phyloP scores from a whole-genome alignment of 2,329 filamentous ascomycete species.

The Sclerotiophoma versabilis region DNA sequence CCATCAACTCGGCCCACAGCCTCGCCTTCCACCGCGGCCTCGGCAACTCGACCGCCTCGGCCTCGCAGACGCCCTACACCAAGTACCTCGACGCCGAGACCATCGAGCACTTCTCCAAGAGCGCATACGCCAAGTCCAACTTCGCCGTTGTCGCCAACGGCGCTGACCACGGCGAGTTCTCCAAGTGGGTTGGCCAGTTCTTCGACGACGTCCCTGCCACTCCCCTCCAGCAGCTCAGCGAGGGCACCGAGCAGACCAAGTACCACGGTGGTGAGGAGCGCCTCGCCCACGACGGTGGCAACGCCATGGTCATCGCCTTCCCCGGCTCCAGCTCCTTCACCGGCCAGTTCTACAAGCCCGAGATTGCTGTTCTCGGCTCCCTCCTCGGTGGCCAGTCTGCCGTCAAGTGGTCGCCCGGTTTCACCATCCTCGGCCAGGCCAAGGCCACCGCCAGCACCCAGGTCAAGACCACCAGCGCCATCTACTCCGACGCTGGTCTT shows the following conservation, averaged over 20 bases:
- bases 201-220: conserved; percentile 73
- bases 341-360: conserved; percentile 80
- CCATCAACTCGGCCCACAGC: conserved; percentile 83
- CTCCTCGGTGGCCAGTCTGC: conserved; percentile 88
- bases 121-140: conserved; percentile 87
- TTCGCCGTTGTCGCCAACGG: conserved; percentile 92
- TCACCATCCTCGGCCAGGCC: conserved; percentile 85
- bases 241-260: conserved; percentile 72
- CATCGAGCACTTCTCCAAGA: conserved; percentile 76
- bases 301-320: conserved; percentile 90
- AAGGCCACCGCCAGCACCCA: conserved; percentile 70
- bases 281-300: conserved; percentile 76
- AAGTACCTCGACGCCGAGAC: conserved; percentile 81
- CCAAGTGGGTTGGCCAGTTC: conserved; percentile 93
- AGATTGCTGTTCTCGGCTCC: conserved; percentile 83
- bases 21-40: conserved; percentile 94
- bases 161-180: conserved; percentile 75
- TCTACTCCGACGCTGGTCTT: conserved; percentile 94
- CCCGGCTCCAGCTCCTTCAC: conserved; percentile 81
- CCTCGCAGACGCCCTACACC: conserved; percentile 72
- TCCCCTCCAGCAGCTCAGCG: conserved; percentile 53
- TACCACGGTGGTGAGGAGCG: conserved; percentile 97
- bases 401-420: conserved; percentile 96
- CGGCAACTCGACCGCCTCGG: conserved; percentile 77
- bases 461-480: conserved; percentile 76